Conservation (phyloP, 371 early-diverging fungal species). For the Mucor lusitanicus region DNA sequence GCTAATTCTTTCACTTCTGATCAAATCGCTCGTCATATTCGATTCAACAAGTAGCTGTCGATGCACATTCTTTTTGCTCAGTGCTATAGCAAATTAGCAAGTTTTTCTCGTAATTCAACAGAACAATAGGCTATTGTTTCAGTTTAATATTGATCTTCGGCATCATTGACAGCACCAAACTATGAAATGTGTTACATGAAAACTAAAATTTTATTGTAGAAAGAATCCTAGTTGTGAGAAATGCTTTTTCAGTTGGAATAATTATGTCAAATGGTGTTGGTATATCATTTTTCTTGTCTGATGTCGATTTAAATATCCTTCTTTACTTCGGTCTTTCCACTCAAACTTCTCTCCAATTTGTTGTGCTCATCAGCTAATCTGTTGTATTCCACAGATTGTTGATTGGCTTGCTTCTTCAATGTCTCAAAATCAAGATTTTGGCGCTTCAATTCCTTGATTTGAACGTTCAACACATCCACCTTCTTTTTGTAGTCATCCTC, state of each 20-base stretch:
- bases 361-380: conserved; percentile 73
- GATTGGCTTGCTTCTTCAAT: conserved; percentile 76
- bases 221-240: neutral
- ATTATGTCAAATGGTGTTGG: neutral
- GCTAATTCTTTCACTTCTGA: neutral
- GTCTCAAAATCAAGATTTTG: conserved; percentile 65
- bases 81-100: neutral
- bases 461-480: conserved; percentile 21
- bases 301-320: conserved; percentile 18
- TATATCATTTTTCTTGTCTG: neutral
- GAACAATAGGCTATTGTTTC: neutral
- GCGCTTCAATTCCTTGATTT: conserved; percentile 56
- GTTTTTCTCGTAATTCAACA: neutral
- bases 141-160: neutral
- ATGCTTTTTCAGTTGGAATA: neutral
- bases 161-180: neutral
- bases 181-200: neutral
- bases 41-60: no score
- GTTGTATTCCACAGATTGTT: conserved; percentile 70
- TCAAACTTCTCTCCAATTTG: conserved; percentile 43
- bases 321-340: conserved; percentile 6
- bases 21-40: no score
- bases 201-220: neutral
- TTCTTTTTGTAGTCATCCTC: conserved; percentile 26
- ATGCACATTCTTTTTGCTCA: no score